Percentiles rank a stretch among this genome's conserved stretches.
These are phyloP conservation scores for Gloeopeniophorella convolvens DNA, from an alignment of 768 basidiomycete species.

Conservation along the genomic window DNA sequence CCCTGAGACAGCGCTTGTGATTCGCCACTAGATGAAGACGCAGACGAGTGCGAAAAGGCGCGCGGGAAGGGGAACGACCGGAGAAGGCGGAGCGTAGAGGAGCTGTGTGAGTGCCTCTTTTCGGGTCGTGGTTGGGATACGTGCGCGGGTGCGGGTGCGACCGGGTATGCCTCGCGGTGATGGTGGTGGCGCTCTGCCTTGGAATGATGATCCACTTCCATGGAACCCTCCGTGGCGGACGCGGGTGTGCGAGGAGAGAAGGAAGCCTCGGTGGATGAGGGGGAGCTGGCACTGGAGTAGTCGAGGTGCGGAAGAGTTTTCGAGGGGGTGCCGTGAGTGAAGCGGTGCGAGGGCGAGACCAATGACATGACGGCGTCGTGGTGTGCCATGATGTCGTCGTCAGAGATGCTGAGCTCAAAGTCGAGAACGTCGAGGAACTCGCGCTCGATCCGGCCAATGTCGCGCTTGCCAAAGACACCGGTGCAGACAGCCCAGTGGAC, in stretches of 20 bases:
- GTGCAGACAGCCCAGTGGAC: slow-evolving; percentile 80
- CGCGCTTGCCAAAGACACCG: slow-evolving; percentile 70
- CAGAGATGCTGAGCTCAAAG: slow-evolving; percentile 58
- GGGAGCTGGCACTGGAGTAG: not conserved
- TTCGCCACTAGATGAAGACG: slow-evolving; percentile 6
- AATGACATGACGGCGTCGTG: slow-evolving; percentile 28
- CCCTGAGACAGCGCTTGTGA: not conserved
- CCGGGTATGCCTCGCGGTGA: not conserved
- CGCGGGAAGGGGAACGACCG: slow-evolving; percentile 17
- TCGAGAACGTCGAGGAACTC: slow-evolving; percentile 76
- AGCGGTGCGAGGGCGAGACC: not conserved
- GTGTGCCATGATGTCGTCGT: slow-evolving; percentile 49
- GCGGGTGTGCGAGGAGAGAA: slow-evolving; percentile 17
- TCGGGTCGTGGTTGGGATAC: slow-evolving; percentile 6
- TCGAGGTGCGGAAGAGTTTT: slow-evolving; percentile 1
- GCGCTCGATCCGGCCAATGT: slow-evolving; percentile 71
- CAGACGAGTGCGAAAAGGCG: slow-evolving; percentile 1
- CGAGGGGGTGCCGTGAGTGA: not conserved
- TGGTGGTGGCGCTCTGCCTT: not conserved
- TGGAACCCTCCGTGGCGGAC: not conserved
- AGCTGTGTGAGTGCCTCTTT: slow-evolving; percentile 6
- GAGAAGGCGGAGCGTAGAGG: slow-evolving; percentile 17
- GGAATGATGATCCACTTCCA: not conserved
- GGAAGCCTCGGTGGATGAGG: slow-evolving; percentile 13
- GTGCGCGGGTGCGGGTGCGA: not conserved